These are phyloP conservation scores for Dryas alaskensis DNA, from an alignment of 306 rosid species.

Conservation along the genomic window DNA sequence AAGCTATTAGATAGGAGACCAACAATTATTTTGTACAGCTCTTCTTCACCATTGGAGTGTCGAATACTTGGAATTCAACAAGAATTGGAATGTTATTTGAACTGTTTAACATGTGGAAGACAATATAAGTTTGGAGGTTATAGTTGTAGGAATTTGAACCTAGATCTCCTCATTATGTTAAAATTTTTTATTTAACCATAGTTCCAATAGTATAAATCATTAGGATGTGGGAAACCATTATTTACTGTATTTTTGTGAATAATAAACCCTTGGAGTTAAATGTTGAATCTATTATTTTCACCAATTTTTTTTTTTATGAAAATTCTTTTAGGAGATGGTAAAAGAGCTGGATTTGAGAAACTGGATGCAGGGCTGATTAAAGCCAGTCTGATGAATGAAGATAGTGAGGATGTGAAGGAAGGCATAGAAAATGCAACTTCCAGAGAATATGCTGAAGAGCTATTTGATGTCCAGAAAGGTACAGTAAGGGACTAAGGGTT, in stretches of 20 bases:
- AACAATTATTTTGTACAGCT: too few species aligned
- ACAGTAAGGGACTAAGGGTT: too few species aligned
- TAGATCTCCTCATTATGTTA: background rate
- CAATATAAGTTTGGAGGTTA: background rate
- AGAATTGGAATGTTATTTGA: background rate
- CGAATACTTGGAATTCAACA: too few species aligned
- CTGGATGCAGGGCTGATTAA: background rate
- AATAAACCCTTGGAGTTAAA: background rate
- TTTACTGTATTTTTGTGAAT: background rate
- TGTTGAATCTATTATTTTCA: background rate
- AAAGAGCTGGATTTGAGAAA: constrained; percentile 9
- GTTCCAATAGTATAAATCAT: background rate
- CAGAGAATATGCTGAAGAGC: too few species aligned
- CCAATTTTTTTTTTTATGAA: constrained; percentile 1
- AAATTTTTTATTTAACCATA: background rate
- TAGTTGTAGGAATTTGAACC: background rate
- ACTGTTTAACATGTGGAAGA: background rate
- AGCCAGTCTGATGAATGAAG: background rate
- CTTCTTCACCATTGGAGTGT: too few species aligned
- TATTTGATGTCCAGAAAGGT: too few species aligned
- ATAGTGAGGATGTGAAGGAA: background rate
- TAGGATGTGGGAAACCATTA: background rate
- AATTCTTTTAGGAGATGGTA: background rate
- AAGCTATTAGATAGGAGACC: too few species aligned
- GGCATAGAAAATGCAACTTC: background rate